Evolutionary conservation across 805 yeast genomes (phyloP), one percentile per base, ranked within the genome.

Genomic region (Candida sphagnicola): DNA sequence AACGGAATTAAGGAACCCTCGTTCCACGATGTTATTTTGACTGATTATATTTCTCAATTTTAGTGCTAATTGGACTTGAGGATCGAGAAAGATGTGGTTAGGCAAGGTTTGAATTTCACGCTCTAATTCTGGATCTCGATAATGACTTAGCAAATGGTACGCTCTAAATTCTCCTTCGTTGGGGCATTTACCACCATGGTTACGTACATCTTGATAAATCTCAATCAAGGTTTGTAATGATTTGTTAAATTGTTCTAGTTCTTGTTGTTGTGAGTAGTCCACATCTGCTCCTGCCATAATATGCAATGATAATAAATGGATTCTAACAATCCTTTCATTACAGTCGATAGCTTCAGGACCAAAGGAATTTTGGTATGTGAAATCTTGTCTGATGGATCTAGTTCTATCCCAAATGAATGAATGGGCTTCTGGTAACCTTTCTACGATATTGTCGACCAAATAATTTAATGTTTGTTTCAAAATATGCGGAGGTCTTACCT

Each of bases 341-440:
- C 98, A 93, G 48, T 84, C 91, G 8, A 91, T 77, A 1, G 97
- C 95, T 56, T 93, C 98, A 2, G 90, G 85, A 0, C 98, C 99
- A 30, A 81, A 82, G 51, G 81, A 91, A 57, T 91, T 91, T 56
- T 93, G 99, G 54, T 86, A 90, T 0, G 97, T 90, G 61, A 93
- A 93, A 59, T 93, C 99, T 59, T 93, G 98, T 54, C 99, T 75
- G 31, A 93, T 90, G 0, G 97, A 88, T 48, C 99, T 75, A 15
- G 97, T 93, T 60, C 99, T 75, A 60, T 93, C 98, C 99, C 99
- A 95, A 6, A 93, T 62, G 49, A 93, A 91, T 0, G 95, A 77
- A 51, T 93, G 98, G 1, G 90, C 72, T 8, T 82, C 86, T 0
- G 98, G 97, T 17, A 91, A 64, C 28, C 77, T 69, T 0, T 76